Percentiles rank a stretch among this genome's conserved stretches.
These are phyloP conservation scores for Ceratobasidium papillatum DNA, from an alignment of 1,284 basidiomycete genomes.

Conservation along the genomic window DNA sequence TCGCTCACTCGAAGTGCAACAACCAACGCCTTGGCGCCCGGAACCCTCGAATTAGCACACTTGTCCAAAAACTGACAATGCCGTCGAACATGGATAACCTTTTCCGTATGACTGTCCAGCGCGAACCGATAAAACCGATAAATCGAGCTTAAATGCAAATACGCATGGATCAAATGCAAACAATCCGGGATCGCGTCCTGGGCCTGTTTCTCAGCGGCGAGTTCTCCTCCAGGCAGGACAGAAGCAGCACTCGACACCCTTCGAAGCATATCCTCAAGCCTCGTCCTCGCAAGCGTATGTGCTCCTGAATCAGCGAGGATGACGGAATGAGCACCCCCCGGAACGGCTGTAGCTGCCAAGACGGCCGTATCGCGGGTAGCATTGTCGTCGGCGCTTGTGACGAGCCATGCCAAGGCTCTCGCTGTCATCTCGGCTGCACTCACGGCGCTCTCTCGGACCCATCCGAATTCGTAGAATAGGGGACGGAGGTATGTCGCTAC, in stretches of 20 bases:
- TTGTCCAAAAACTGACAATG: conserved; percentile 21
- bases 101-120: conserved; percentile 19
- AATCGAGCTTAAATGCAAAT: conserved; percentile 25
- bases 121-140: conserved; percentile 34
- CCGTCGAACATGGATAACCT: conserved; percentile 30
- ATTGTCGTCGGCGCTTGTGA: conserved; percentile 38
- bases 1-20: conserved; percentile 31
- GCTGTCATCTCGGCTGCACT: conserved; percentile 37
- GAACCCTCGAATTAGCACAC: conserved; percentile 12
- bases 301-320: conserved; percentile 33
- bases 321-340: conserved; percentile 25
- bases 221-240: conserved; percentile 23
- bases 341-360: conserved; percentile 27
- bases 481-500: conserved; percentile 32
- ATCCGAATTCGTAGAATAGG: conserved; percentile 26
- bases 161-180: conserved; percentile 32
- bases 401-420: conserved; percentile 28
- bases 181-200: conserved; percentile 27
- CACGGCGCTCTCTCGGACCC: conserved; percentile 21
- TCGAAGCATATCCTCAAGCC: conserved; percentile 31
- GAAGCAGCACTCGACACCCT: conserved; percentile 31
- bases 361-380: conserved; percentile 30
- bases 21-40: conserved; percentile 30
- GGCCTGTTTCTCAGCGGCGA: conserved; percentile 32
- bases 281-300: conserved; percentile 12